Conservation (phyloP, 257 asterid species). For the Nicotiana knightiana region DNA sequence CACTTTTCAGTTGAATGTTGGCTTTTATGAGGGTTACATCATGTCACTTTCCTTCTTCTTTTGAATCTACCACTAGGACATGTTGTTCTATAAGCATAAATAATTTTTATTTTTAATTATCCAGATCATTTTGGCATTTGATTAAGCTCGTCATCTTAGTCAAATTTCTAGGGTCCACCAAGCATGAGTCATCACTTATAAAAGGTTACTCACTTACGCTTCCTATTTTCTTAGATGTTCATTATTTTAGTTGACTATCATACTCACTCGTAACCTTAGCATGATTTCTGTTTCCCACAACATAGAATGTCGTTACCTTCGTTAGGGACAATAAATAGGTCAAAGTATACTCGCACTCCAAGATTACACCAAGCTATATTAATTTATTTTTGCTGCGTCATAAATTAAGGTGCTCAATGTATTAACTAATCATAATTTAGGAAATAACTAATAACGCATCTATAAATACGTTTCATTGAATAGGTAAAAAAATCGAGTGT, state of each 20-base stretch:
- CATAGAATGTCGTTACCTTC: neutral
- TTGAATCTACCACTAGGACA: neutral
- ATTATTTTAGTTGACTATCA: neutral
- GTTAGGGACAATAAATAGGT: neutral
- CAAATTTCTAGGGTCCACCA: neutral
- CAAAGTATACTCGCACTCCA: neutral
- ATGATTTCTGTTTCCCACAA: neutral
- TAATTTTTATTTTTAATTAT: neutral
- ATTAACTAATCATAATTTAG: neutral
- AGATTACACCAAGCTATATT: neutral
- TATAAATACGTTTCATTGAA: neutral
- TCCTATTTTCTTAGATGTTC: neutral
- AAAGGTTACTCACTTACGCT: neutral
- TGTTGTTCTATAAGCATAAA: neutral
- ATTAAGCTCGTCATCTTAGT: neutral
- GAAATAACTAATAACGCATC: too few species aligned
- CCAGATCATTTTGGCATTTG: neutral
- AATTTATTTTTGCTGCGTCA: neutral
- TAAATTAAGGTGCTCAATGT: neutral
- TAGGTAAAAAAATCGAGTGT: neutral
- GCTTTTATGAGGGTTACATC: constrained; percentile 17
- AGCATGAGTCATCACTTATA: neutral
- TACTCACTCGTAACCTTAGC: neutral
- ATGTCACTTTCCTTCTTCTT: constrained; percentile 4
- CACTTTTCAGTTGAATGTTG: constrained; percentile 6